phyloP scores from a whole-genome alignment of 441 rosid genomes.

The Erodium trifolium region DNA sequence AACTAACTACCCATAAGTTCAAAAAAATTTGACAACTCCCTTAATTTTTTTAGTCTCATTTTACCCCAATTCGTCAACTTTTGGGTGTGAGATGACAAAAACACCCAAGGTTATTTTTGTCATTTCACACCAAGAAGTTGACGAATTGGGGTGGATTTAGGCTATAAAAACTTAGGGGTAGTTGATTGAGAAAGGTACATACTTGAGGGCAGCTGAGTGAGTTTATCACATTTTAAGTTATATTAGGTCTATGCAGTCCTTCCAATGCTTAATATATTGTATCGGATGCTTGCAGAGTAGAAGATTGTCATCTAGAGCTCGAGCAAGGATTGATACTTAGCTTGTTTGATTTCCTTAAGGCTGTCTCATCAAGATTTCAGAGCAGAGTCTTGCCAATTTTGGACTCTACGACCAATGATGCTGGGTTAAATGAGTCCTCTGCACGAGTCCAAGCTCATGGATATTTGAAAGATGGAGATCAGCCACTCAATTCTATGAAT shows the following conservation, averaged over 20 bases:
- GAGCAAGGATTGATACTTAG: conserved; percentile 75
- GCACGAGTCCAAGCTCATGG: conserved; percentile 21
- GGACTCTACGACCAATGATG: conserved; percentile 40
- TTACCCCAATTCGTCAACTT: too few species aligned
- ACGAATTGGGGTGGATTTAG: too few species aligned
- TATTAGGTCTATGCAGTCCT: neutral
- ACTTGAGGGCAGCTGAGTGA: too few species aligned
- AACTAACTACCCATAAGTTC: too few species aligned
- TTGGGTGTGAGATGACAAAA: too few species aligned
- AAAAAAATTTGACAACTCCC: too few species aligned
- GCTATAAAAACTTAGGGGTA: too few species aligned
- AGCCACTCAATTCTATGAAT: conserved; percentile 30
- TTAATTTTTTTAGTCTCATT: too few species aligned
- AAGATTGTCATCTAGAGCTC: conserved; percentile 76
- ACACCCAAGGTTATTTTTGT: too few species aligned
- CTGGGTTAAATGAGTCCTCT: conserved; percentile 28
- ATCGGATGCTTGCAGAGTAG: conserved; percentile 51
- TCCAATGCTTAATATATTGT: conserved; percentile 22
- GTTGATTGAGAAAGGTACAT: too few species aligned
- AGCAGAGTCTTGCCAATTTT: conserved; percentile 48
- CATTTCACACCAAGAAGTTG: too few species aligned
- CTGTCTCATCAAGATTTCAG: conserved; percentile 56
- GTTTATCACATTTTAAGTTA: neutral
- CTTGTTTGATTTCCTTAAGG: conserved; percentile 59
- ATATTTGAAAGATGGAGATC: conserved; percentile 30